A percentile compares a stretch with the other conserved stretches of the same genome.
Evolutionary conservation across 2,329 filamentous ascomycete genomes (phyloP).

Genomic region (Talaromyces sp.): DNA sequence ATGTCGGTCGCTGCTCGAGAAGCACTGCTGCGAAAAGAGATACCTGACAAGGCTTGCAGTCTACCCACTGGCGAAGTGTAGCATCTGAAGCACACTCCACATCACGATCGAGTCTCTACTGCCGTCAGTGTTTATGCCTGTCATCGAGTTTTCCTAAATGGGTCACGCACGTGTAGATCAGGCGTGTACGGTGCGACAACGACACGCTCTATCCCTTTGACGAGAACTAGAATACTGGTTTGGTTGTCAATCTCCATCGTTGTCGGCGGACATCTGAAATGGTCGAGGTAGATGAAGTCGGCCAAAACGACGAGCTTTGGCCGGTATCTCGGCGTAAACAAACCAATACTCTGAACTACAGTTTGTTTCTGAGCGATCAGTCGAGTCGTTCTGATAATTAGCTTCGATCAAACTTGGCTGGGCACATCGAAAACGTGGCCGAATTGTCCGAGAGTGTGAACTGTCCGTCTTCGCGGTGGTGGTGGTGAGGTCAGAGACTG

Average conservation of each 20-base stretch:
- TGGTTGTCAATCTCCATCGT: conserved; percentile 27
- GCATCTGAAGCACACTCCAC: conserved; percentile 28
- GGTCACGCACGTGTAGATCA: conserved; percentile 45
- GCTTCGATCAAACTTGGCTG: neutral
- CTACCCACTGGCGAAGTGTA: conserved; percentile 46
- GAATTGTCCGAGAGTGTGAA: neutral
- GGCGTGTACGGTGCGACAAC: conserved; percentile 50
- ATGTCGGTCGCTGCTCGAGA: conserved; percentile 50
- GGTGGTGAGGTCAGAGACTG: neutral
- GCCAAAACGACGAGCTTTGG: neutral
- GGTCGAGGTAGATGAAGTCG: neutral
- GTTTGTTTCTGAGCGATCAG: neutral
- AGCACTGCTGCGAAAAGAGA: conserved; percentile 43
- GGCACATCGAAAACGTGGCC: neutral
- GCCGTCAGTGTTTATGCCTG: conserved; percentile 12
- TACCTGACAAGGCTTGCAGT: conserved; percentile 49
- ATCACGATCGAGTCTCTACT: conserved; percentile 32
- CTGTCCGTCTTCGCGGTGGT: neutral
- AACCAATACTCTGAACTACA: neutral
- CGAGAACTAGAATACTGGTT: conserved; percentile 26
- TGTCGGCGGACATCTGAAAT: neutral
- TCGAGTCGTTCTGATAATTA: neutral
- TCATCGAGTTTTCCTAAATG: neutral
- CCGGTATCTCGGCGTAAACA: conserved; percentile 11
- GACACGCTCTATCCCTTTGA: conserved; percentile 46